Evolutionary conservation across 345 rosid species (phyloP), one percentile per base, ranked within the genome.

Genomic region (Raphanus raphanistrum): DNA sequence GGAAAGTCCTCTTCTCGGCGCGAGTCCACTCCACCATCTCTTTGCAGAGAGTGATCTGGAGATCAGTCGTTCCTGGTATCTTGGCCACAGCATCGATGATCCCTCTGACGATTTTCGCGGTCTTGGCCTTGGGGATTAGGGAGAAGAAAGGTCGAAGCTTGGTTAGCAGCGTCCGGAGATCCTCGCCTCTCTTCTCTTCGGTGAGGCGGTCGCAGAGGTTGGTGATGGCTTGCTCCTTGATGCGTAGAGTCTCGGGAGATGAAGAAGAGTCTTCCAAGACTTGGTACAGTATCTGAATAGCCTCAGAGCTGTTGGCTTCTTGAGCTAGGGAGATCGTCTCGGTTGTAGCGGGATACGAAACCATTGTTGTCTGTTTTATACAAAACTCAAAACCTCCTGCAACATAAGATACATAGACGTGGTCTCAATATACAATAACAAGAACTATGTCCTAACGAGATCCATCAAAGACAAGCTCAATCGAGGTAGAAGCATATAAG

Each of bases 21-120:
- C 94, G 92, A 8, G 97, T 90, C 98, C 98, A 92, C 38, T 88
- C 87, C 43, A 90, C 98, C 92, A 92, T 91, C 74, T 94, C 98
- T 82, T 76, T 87, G 85, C 98, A 92, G 13, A 94, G 94, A 59
- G 94, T 65, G 71, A 94, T 92, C 84, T 92, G 98, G 32, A 92
- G 94, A 78, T 88, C 97, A 9, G 98, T 87, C 1, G 97, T 88
- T 45, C 88, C 94, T 0, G 98, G 97, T 72, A 94, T 94, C 87
- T 94, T 92, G n/a, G 98, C 97, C 8, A 92, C 97, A 33, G 93
- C 84, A 79, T 94, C 98, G 6, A 92, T 90, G 66, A 92, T 86
- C 41, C 91, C 89, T 52, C 95, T 82, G 13, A 92, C 98, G 66
- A 92, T 90, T 70, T 94, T 94, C 0, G 98, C 98, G 26, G 98